Evolutionary conservation across 371 early-diverging fungal genomes (phyloP).

Genomic region (Amoeboaphelidium protococcarum): DNA sequence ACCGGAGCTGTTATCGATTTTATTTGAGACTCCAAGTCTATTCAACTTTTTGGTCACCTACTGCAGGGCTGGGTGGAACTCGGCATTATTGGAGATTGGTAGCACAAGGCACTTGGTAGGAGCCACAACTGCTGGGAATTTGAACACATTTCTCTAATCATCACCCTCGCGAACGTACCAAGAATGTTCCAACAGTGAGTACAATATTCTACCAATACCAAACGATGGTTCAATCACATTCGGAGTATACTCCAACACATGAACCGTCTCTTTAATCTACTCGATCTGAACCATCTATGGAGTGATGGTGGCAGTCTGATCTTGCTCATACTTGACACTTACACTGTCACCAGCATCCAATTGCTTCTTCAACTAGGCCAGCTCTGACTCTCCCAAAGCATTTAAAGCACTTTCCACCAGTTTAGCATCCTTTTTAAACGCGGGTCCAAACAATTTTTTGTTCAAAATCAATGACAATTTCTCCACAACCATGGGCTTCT

Average conservation of each 20-base stretch:
- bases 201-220: slow-evolving; percentile 97
- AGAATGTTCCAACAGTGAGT: slow-evolving; percentile 87
- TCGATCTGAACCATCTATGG: no score
- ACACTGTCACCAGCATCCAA: slow-evolving; percentile 9
- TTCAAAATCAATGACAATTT: slow-evolving; percentile 58
- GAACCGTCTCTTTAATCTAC: background rate
- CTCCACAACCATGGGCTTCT: slow-evolving; percentile 52
- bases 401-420: slow-evolving; percentile 47
- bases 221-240: slow-evolving; percentile 99
- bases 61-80: slow-evolving; percentile 39
- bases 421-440: slow-evolving; percentile 73
- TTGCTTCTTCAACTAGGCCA: slow-evolving; percentile 21
- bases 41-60: slow-evolving; percentile 30
- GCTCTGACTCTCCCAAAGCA: slow-evolving; percentile 26
- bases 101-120: slow-evolving; percentile 83
- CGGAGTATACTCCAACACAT: slow-evolving; percentile 61
- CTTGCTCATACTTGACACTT: no score
- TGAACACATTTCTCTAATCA: slow-evolving; percentile 37
- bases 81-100: slow-evolving; percentile 51
- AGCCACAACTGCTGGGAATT: slow-evolving; percentile 68
- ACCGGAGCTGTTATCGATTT: slow-evolving; percentile 63
- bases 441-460: slow-evolving; percentile 77
- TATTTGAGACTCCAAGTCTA: slow-evolving; percentile 30
- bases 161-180: slow-evolving; percentile 73
- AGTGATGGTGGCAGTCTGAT: no score